These are phyloP conservation scores for Trametes coccinea DNA, from an alignment of 768 basidiomycete genomes.

Conservation along the genomic window DNA sequence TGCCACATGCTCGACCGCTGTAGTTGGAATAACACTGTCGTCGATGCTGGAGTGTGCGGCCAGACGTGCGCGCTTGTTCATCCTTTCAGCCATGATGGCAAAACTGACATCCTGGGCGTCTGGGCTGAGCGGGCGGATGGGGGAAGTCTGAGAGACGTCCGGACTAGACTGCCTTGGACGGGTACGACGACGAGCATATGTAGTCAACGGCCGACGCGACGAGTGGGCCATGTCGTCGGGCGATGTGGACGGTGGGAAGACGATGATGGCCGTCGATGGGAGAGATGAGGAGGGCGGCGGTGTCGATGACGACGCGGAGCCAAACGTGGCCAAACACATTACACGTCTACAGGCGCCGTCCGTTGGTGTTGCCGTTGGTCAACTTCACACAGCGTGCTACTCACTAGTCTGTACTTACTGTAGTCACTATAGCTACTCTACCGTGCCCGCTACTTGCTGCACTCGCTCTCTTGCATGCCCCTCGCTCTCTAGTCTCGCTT, in stretches of 20 bases:
- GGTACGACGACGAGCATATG: constrained; percentile 27
- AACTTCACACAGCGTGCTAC: too few species aligned
- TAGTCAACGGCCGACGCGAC: constrained; percentile 23
- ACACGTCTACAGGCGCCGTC: constrained; percentile 15
- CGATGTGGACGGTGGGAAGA: background rate
- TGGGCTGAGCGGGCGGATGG: constrained; percentile 26
- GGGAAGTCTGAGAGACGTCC: constrained; percentile 27
- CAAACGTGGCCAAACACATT: constrained; percentile 22
- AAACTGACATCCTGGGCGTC: constrained; percentile 37
- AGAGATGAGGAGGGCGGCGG: constrained; percentile 13
- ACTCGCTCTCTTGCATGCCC: constrained; percentile 10
- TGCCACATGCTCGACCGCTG: constrained; percentile 1
- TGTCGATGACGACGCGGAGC: constrained; percentile 24
- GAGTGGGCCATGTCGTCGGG: constrained; percentile 2
- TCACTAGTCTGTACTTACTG: too few species aligned
- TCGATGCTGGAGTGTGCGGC: constrained; percentile 4
- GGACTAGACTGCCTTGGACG: background rate
- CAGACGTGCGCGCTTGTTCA: constrained; percentile 51
- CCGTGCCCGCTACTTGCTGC: background rate
- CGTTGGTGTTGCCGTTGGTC: background rate
- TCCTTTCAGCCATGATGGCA: constrained; percentile 44
- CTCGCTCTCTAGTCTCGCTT: constrained; percentile 18
- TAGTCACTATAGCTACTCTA: background rate
- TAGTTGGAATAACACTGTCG: background rate
- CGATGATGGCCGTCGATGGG: constrained; percentile 13